Base-by-base conservation (phyloP, 140 eudicot species). In the Ambrosia hybrid region DNA sequence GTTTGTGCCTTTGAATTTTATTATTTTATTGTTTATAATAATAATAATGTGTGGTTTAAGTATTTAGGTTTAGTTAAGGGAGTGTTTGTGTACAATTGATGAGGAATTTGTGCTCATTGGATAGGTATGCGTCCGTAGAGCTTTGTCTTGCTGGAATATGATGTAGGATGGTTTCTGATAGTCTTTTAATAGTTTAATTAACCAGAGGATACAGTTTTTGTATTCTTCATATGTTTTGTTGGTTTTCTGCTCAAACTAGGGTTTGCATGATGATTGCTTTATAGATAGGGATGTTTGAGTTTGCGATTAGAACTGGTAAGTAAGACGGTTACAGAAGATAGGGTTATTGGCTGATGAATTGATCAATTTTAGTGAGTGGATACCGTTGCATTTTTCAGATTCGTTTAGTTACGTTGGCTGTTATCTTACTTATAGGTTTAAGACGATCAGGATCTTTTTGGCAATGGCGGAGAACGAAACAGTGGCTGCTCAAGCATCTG, bases 381-480 rank as follows among this genome's bases (percentile, higher is more conserved):
- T 43, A 6, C 5, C 1, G 8, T 4, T 37, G 34, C 55, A 16
- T n/a, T 49, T 1, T 4, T 36, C 0, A 37, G 30, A 6, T 5
- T 36, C 13, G 8, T 62, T 65, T 41, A 65, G 8, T 60, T 73
- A 64, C 16, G 10, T 59, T 34, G 52, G 68, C 33, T 41, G 16
- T 16, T 67, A 38, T 79, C 13, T 45, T 73, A 4, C 37, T 26
- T 79, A n/a, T 41, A 81, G 81, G 75, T 53, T 67, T 67, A 57
- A 65, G 72, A 49, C 67, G 57, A 33, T 46, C 41, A 16, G 30
- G 9, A 71, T 51, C 6, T 37, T 75, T 45, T 10, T 36, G 58
- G 73, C 51, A 10, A 90, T 87, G 96, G 91, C 86, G 13, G 96
- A 90, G 49, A 84, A 87, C 60, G 96, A 93, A 67, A 75, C 87